Base-by-base conservation (phyloP, 148 eudicot genomes). In the Fagopyrum esculentum region DNA sequence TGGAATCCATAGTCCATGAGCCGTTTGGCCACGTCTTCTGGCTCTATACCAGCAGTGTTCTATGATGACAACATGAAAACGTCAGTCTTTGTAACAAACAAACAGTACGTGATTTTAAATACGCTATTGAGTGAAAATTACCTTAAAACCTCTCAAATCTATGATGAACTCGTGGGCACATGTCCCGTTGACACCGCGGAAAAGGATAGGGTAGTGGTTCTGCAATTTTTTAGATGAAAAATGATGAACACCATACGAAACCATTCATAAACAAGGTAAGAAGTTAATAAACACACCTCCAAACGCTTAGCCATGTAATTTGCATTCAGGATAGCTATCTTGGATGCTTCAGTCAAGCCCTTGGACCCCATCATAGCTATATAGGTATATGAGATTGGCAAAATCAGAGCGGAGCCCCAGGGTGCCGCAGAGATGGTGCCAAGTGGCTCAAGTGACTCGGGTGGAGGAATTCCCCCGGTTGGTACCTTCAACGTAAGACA, bases 321-420 rank as follows among this genome's bases (percentile, higher is more conserved):
- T 52, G 98, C 98, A 72, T 89, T 95, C 76, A 95, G 82, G 80
- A 95, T 95, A 73, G 98, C 97, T 69, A 89, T 90, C 87, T 92
- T 95, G 72, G 98, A 95, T 81, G 98, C 98, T 15, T 95, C 96
- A 17, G 98, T 95, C 9, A 95, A 82, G 69, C 98, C 98, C 43
- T 87, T 80, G n/a, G 98, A 92, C 6, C 98, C 98, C 98, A 95
- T 95, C 98, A 95, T 95, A 80, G 93, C 88, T 81, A 95, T 95
- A 83, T 95, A 95, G 77, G 92, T 89, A 80, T 92, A 95, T 79
- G 98, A 95, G 70, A 95, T 95, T 5, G 98, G 98, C 81, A 95
- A 80, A 81, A 95, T 95, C 46, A 95, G 88, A 30, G 98, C 96
- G 69, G 98, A 95, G 59, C 98, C 98, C 97, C 97, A 95, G 40